These are phyloP conservation scores for Cladosporium sp. DNA, from an alignment of 2,329 filamentous ascomycete genomes.

Conservation along the genomic window DNA sequence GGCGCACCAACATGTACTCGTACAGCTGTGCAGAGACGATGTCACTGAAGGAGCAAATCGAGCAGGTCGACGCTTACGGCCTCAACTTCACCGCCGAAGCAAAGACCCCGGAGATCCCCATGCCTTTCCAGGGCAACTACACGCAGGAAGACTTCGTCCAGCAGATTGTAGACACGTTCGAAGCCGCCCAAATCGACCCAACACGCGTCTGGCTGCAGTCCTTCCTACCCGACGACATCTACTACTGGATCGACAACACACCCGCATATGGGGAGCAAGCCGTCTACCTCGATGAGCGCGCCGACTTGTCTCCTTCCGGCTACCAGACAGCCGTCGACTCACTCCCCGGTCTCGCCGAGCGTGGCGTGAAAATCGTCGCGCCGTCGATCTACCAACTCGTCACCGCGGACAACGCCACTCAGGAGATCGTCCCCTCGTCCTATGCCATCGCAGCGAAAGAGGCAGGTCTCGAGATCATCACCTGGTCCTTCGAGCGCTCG, in stretches of 20 bases:
- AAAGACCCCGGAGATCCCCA: constrained; percentile 66
- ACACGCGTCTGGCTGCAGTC: constrained; percentile 63
- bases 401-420: constrained; percentile 45
- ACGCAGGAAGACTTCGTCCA: constrained; percentile 65
- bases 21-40: constrained; percentile 62
- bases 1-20: constrained; percentile 65
- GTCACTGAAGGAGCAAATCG: constrained; percentile 63
- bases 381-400: constrained; percentile 66
- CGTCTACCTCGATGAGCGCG: constrained; percentile 64
- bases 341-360: constrained; percentile 56
- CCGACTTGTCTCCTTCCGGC: constrained; percentile 51
- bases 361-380: constrained; percentile 63
- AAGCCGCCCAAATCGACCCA: constrained; percentile 53
- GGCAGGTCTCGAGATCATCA: constrained; percentile 64
- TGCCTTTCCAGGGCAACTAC: constrained; percentile 66
- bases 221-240: constrained; percentile 55
- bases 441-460: constrained; percentile 63
- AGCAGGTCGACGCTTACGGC: constrained; percentile 51
- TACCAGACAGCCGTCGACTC: constrained; percentile 57
- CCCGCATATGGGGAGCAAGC: constrained; percentile 63
- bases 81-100: constrained; percentile 66
- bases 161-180: constrained; percentile 64
- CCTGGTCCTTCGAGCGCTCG: constrained; percentile 69
- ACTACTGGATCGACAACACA: constrained; percentile 65
- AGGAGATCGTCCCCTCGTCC: constrained; percentile 60